Evolutionary conservation across 208 protist genomes (phyloP).

Genomic region (Crithidia acanthocephali): DNA sequence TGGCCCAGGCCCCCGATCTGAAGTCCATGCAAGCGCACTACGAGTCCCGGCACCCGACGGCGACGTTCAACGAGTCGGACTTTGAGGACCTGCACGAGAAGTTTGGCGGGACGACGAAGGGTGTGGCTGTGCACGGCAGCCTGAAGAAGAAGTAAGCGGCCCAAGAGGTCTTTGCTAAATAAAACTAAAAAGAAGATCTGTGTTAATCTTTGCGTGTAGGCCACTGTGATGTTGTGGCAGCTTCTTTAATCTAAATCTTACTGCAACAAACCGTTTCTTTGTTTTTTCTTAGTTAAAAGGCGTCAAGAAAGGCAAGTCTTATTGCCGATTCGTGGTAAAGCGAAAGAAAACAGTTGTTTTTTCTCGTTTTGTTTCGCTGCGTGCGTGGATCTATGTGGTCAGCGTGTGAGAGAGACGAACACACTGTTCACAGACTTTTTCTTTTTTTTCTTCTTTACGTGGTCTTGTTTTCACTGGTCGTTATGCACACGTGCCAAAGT

Average conservation of each 20-base stretch:
- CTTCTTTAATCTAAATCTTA: background rate
- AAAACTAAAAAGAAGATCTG: background rate
- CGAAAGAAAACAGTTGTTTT: background rate
- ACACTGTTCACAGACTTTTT: slow-evolving; percentile 1
- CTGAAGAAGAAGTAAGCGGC: slow-evolving; percentile 57
- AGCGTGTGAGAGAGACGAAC: background rate
- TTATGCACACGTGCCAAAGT: background rate
- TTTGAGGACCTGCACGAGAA: slow-evolving; percentile 74
- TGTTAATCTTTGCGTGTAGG: background rate
- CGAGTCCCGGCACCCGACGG: slow-evolving; percentile 62
- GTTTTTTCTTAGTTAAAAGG: background rate
- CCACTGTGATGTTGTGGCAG: background rate
- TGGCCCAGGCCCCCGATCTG: slow-evolving; percentile 59
- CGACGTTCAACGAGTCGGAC: slow-evolving; percentile 54
- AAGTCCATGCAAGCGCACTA: slow-evolving; percentile 76
- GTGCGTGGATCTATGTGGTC: background rate
- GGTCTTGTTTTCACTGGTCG: background rate
- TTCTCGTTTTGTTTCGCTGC: background rate
- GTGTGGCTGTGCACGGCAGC: slow-evolving; percentile 69
- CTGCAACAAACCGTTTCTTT: background rate
- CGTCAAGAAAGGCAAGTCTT: background rate
- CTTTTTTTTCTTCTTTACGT: background rate
- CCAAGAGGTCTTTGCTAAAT: background rate
- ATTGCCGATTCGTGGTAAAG: background rate
- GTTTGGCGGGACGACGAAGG: slow-evolving; percentile 68